Evolutionary conservation across 352 stramenopile genomes (phyloP).

Genomic region (Phytophthora citricola): DNA sequence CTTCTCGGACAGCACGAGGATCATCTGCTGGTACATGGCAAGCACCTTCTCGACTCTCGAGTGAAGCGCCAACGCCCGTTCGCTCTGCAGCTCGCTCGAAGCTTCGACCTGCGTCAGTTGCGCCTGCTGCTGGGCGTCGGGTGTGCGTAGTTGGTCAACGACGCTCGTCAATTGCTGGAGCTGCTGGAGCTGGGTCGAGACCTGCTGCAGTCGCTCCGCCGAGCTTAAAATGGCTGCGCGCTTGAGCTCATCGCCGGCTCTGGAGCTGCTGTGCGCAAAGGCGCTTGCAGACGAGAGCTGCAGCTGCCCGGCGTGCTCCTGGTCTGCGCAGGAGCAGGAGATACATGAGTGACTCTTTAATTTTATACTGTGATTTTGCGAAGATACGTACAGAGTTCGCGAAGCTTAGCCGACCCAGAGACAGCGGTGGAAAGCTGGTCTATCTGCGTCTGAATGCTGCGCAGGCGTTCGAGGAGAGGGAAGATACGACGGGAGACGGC

Average conservation of each 20-base stretch:
- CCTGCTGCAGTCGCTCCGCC: constrained; percentile 43
- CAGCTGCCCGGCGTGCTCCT: constrained; percentile 41
- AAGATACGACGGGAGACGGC: neutral
- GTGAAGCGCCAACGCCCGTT: constrained; percentile 58
- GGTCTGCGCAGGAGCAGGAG: constrained; percentile 29
- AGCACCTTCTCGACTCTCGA: constrained; percentile 58
- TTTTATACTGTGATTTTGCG: neutral
- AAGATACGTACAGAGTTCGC: constrained; percentile 49
- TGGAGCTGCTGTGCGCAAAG: constrained; percentile 28
- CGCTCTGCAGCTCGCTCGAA: constrained; percentile 38
- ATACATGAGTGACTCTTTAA: constrained; percentile 7
- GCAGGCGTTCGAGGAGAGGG: constrained; percentile 33
- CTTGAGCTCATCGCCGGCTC: constrained; percentile 56
- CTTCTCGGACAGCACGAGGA: constrained; percentile 75
- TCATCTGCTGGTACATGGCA: constrained; percentile 68
- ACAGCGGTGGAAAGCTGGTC: constrained; percentile 42
- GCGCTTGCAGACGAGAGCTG: constrained; percentile 42
- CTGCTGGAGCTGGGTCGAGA: constrained; percentile 47
- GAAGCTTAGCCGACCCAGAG: constrained; percentile 49
- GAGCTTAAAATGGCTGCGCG: constrained; percentile 70
- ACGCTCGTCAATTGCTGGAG: constrained; percentile 57
- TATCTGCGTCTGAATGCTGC: constrained; percentile 34
- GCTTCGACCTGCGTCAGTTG: constrained; percentile 46
- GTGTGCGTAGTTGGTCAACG: constrained; percentile 49
- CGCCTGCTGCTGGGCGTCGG: constrained; percentile 20